Evolutionary conservation across 2,329 filamentous ascomycete species (phyloP).

Genomic region (Ophioceras dolichostomum): DNA sequence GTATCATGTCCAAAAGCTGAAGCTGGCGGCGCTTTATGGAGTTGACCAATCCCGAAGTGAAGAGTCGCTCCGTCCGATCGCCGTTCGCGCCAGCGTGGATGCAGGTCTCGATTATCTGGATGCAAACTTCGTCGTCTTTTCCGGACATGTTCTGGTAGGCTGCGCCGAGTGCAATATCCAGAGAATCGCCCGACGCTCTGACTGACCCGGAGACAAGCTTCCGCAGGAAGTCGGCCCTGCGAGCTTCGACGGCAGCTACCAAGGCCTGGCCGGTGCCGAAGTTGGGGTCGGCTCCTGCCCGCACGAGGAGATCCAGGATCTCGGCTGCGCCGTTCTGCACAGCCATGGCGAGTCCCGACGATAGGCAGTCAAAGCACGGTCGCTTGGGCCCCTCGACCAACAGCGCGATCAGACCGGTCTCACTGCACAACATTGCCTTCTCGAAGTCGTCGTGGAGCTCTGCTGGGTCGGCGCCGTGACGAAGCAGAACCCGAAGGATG

Average conservation of each 20-base stretch:
- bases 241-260: constrained; percentile 10
- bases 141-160: constrained; percentile 6
- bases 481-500: constrained; percentile 11
- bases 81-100: constrained; percentile 11
- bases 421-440: constrained; percentile 10
- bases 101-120: constrained; percentile 11
- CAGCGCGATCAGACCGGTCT: constrained; percentile 8
- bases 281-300: constrained; percentile 13
- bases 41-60: constrained; percentile 11
- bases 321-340: constrained; percentile 12
- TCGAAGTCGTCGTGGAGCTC: constrained; percentile 14
- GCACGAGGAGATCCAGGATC: constrained; percentile 9
- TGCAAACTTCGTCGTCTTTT: constrained; percentile 3
- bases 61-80: constrained; percentile 10
- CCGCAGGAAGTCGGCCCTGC: constrained; percentile 10
- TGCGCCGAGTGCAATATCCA: constrained; percentile 12
- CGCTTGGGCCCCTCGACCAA: constrained; percentile 12
- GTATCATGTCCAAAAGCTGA: constrained; percentile 9
- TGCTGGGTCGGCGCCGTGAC: constrained; percentile 13
- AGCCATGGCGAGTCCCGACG: constrained; percentile 11
- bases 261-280: constrained; percentile 11
- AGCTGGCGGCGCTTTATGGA: constrained; percentile 7
- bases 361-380: constrained; percentile 12
- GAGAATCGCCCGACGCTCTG: constrained; percentile 9
- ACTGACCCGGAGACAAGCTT: constrained; percentile 11